Percentiles rank a stretch among this genome's conserved stretches.
Conservation (phyloP, 2,329 filamentous ascomycete genomes). For the Zopfia rhizophila region DNA sequence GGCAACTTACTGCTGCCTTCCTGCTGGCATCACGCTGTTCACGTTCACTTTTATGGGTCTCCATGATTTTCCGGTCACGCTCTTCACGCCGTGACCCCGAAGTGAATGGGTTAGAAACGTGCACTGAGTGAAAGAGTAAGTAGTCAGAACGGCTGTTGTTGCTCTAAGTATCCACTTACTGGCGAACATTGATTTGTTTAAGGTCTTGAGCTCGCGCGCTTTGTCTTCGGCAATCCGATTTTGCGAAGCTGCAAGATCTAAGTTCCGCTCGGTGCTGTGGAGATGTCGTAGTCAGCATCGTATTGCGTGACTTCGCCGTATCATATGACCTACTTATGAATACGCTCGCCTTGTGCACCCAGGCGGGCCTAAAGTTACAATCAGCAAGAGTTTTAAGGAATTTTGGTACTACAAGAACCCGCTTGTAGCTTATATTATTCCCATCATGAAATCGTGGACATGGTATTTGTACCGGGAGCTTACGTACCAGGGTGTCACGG, state of each 20-base stretch:
- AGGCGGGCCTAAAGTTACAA: no score
- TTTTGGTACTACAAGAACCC: not conserved
- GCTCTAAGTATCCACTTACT: conserved; percentile 66
- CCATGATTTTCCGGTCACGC: conserved; percentile 73
- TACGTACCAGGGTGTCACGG: conserved; percentile 76
- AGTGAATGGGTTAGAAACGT: conserved; percentile 67
- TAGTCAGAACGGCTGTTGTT: conserved; percentile 20
- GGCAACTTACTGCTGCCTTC: conserved; percentile 61
- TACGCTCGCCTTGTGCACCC: conserved; percentile 48
- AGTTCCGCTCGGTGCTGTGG: conserved; percentile 78
- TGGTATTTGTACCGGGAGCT: conserved; percentile 59
- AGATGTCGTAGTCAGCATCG: conserved; percentile 22
- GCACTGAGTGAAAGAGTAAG: conserved; percentile 22
- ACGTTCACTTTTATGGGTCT: conserved; percentile 70
- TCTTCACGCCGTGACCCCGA: conserved; percentile 62
- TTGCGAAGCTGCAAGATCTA: conserved; percentile 82
- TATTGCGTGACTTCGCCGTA: no score
- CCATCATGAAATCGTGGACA: not conserved
- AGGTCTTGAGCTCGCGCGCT: conserved; percentile 81
- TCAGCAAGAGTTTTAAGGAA: conserved; percentile 34
- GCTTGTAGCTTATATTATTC: not conserved
- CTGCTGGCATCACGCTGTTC: conserved; percentile 66
- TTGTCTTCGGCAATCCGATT: conserved; percentile 83
- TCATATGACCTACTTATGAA: no score
- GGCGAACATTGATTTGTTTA: conserved; percentile 92